Evolutionary conservation across 2,329 filamentous ascomycete species (phyloP).

Genomic region (Botrytis byssoidea): DNA sequence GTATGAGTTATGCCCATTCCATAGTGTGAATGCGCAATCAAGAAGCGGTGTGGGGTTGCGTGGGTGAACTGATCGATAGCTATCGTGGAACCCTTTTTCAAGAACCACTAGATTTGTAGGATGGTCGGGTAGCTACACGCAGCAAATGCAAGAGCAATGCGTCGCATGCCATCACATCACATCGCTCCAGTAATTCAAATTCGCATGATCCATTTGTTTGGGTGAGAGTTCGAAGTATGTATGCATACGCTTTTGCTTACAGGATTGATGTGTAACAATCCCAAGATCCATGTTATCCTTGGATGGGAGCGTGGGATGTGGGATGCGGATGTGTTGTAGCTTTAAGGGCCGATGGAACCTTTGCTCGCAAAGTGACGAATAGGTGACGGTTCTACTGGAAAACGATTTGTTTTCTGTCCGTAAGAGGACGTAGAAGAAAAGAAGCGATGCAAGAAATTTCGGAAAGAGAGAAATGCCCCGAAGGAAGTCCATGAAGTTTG

Average conservation of each 20-base stretch:
- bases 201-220: neutral
- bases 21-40: neutral
- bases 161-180: neutral
- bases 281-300: neutral
- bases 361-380: constrained; percentile 9
- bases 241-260: neutral
- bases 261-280: neutral
- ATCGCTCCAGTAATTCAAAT: neutral
- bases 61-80: neutral
- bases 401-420: neutral
- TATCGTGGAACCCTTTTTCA: neutral
- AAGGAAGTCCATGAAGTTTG: neutral
- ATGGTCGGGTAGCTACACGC: neutral
- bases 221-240: neutral
- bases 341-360: neutral
- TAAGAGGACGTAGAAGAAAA: neutral
- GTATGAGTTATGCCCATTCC: neutral
- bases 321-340: neutral
- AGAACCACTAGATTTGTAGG: neutral
- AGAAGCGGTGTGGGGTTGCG: constrained; percentile 8
- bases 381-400: neutral
- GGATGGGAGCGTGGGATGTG: neutral
- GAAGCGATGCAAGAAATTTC: neutral
- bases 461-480: neutral
- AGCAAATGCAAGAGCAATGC: neutral